phyloP scores from a whole-genome alignment of 192 early-diverging fungal genomes.

The Mortierella hygrophila region DNA sequence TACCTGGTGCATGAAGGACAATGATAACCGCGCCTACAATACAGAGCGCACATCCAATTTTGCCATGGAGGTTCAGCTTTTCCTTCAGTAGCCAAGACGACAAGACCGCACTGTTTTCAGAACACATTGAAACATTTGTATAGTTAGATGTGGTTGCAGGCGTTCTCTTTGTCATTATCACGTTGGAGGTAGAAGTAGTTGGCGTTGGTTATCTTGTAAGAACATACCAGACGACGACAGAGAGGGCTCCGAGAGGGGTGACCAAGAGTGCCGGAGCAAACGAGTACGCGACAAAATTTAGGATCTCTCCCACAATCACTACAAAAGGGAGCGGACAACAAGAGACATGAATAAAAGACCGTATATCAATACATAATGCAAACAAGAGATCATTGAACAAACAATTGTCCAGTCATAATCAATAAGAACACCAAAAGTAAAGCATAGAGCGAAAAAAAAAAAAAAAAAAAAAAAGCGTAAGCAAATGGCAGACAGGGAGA shows the following conservation, averaged over 20 bases:
- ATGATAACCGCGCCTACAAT: conserved; percentile 71
- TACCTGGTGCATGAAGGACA: conserved; percentile 64
- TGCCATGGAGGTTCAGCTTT: conserved; percentile 70
- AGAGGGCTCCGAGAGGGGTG: conserved; percentile 93
- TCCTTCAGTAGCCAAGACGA: conserved; percentile 76
- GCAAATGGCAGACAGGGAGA: not conserved
- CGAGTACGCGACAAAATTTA: conserved; percentile 97
- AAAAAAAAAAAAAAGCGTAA: not conserved
- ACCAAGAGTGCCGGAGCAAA: conserved; percentile 98
- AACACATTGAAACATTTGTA: not conserved
- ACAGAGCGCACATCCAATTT: conserved; percentile 76
- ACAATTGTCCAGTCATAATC: not conserved
- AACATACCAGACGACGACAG: conserved; percentile 84
- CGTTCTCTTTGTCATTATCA: not conserved
- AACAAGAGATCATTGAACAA: not conserved
- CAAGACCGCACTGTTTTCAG: conserved; percentile 63
- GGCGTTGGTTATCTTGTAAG: not conserved
- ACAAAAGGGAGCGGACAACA: conserved; percentile 1
- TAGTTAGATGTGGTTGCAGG: not conserved
- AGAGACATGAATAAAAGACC: not conserved
- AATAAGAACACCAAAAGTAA: not conserved
- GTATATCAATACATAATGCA: not conserved
- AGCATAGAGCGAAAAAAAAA: not conserved
- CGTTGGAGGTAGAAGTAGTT: not conserved
- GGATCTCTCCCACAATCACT: conserved; percentile 95